Base-by-base conservation (phyloP, 2,329 filamentous ascomycete species). In the Colletotrichum limetticola region DNA sequence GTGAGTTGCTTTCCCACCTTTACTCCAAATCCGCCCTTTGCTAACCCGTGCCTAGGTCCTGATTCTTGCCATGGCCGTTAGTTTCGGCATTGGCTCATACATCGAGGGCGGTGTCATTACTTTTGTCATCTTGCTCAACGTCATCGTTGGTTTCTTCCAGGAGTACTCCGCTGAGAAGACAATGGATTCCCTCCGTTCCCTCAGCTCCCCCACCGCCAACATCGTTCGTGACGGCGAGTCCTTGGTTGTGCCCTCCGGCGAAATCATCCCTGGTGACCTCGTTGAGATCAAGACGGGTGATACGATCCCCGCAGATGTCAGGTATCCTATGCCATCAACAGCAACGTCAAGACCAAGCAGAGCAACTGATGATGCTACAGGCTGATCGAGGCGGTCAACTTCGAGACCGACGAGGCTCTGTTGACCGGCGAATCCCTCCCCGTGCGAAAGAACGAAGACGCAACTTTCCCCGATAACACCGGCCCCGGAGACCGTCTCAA, bases 361-460 rank as follows among this genome's bases (percentile, higher is more conserved):
- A 55, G n/a, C n/a, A 24, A 37, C 61, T 55, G 22, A 64, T 59
- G 12, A 59, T 59, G 5, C 35, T 32, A 7, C 69, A 82, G 81
- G 9, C 79, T 88, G 11, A 80, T 87, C 69, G 87, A 90, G 71
- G 86, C 83, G 42, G 83, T 89, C 79, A 89, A 74, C 28, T 69
- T 74, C 8, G 71, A 74, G 74, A 89, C 89, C 35, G 89, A 92
- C 72, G 90, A 92, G 79, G 89, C 90, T 12, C 85, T 91, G 30
- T 83, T 92, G 28, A 92, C 90, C 26, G 90, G 90, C 62, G 90
- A 92, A 80, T 90, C 90, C 7, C 81, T 91, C 3, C 90, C 90
- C 42, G 87, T 91, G 7, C 84, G 81, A 76, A 89, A 92, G 81
- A 82, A 85, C 68, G 80, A 85, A 22, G 82, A 85, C 35, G 82